Base-by-base conservation (phyloP, 2,329 filamentous ascomycete species). In the Aspergillus sergii region DNA sequence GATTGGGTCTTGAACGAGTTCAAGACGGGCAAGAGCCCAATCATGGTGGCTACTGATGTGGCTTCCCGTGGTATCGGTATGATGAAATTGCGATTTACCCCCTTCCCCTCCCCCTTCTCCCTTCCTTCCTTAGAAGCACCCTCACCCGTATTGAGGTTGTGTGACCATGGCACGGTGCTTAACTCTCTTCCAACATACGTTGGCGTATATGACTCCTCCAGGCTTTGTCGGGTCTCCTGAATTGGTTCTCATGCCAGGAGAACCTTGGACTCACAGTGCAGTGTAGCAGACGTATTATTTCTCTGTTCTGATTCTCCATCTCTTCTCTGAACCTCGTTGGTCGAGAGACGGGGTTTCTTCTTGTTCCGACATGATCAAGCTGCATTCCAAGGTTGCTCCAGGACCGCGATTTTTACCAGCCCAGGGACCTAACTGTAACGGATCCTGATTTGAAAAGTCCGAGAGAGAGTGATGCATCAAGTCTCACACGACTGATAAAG, bases 31-130 rank as follows among this genome's bases (percentile, higher is more conserved):
- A 97, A 98, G 87, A 97, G 93, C 84, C 95, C 95, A 79, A 96
- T 99, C 89, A 97, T 99, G 94, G 95, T 99, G 84, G 95, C 95
- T 84, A 99, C 95, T 71, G 95, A 98, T 78, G 95, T 99, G 83
- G 95, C 95, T 84, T 98, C 95, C 79, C 95, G 95, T 94, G 95
- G 95, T 93, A 97, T 99, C 84, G 95, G 95, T 97, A 96, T 96
- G 93, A 94, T 91, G 88, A 84, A 86, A 83, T 66, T 83, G 82
- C 80, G 81, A 83, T 77, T 80, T 81, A 77, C 76, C 72, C 76
- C 76, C 71, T 68, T 72, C 70, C 69, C 69, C 64, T 64, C 64
- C 65, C 69, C 71, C 68, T 66, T 56, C 66, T 64, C 59, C 68
- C 66, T 67, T 68, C 71, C 65, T 68, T 73, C 71, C 72, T 73